Evolutionary conservation across 1,284 basidiomycete genomes (phyloP), one percentile per base, ranked within the genome.

Genomic region (Puccinia novopanici): DNA sequence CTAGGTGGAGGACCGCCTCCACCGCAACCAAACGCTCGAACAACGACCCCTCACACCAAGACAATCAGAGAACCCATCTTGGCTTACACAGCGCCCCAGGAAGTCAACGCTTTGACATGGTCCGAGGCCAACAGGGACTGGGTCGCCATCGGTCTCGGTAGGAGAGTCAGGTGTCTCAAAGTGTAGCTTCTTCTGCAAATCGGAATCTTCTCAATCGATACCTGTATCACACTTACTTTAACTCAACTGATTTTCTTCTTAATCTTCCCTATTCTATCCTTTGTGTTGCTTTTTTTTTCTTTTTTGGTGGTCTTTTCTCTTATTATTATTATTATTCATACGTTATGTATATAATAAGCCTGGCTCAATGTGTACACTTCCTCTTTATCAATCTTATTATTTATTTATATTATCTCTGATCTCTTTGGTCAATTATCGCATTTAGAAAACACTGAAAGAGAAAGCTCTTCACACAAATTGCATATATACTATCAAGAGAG

Each of bases 31-130:
- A 54, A 40, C n/a, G 30, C 57, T 52, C 71, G 54, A 19, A 68
- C 81, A 81, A 55, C 80, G 80, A 27, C 78, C 55, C 70, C 61
- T 82, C 80, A 82, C 82, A 84, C 81, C 54, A 85, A 76, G 82
- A 82, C 76, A 82, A 87, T 92, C 77, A 91, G 88, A 30, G 92
- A 92, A 82, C 94, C 91, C 8, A 87, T 91, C 40, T 91, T 93
- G 89, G 93, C 92, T 48, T 95, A 94, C 86, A 91, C 91, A 13
- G 91, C 92, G 0, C 88, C 89, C 50, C 88, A 88, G 75, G 94
- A 94, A 87, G 90, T 97, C 82, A 92, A 92, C 67, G 94, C 93
- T 84, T 87, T 97, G 30, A 92, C 93, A 3, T 97, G 94, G 92
- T 74, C 84, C 81, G 76, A 84, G 73, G 81, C 75, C 1, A 54